phyloP scores from a whole-genome alignment of 139 green algal species.

The Pseudopediastrum boryanum region DNA sequence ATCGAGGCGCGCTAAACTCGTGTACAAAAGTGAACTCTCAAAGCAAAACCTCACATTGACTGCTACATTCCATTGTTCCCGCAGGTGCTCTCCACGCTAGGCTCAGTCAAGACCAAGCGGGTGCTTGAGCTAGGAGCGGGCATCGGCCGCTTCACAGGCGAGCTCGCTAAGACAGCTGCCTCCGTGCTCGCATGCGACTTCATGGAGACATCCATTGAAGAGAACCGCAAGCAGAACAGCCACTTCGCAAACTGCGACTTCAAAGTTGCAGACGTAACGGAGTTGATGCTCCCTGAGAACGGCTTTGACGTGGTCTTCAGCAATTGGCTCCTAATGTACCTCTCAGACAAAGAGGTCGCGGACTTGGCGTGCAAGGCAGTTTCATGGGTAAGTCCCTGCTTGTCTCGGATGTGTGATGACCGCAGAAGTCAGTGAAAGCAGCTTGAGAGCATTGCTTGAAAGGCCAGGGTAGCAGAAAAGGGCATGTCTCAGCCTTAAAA shows the following conservation, averaged over 20 bases:
- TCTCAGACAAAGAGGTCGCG: conserved; percentile 79
- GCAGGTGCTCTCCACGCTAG: conserved; percentile 83
- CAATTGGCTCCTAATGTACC: conserved; percentile 97
- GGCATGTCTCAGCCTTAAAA: too few relatives aligned
- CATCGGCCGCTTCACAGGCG: conserved; percentile 89
- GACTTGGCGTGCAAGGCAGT: conserved; percentile 66
- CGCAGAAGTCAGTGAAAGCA: too few relatives aligned
- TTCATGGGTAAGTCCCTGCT: conserved; percentile 67
- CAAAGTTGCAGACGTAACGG: conserved; percentile 64
- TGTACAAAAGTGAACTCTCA: background rate
- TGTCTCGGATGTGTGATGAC: too few relatives aligned
- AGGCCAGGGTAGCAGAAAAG: too few relatives aligned
- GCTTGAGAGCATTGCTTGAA: too few relatives aligned
- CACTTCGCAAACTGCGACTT: conserved; percentile 63
- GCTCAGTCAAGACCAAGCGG: conserved; percentile 60
- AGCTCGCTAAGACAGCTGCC: conserved; percentile 56
- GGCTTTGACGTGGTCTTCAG: conserved; percentile 82
- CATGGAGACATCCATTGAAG: conserved; percentile 79
- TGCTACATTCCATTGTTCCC: background rate
- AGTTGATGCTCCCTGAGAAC: conserved; percentile 50
- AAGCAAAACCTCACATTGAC: background rate
- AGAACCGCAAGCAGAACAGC: conserved; percentile 67
- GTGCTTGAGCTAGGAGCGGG: conserved; percentile 89
- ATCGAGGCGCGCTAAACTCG: background rate
- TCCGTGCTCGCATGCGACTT: conserved; percentile 85